phyloP scores from a whole-genome alignment of 2,329 filamentous ascomycete species.

The Aschersonia sp. region DNA sequence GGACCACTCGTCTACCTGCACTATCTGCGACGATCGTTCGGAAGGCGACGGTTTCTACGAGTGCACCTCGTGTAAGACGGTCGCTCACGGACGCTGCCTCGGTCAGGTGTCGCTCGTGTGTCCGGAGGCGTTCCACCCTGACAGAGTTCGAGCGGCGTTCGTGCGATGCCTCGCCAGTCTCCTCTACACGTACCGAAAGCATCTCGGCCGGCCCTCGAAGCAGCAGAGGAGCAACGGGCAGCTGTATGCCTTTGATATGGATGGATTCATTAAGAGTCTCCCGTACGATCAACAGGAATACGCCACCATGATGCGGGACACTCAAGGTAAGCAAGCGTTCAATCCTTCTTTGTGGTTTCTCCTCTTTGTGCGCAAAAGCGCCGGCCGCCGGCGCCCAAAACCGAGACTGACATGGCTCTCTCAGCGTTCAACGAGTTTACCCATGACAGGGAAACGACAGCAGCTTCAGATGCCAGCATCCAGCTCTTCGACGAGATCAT shows the following conservation, averaged over 20 bases:
- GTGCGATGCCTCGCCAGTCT: constrained; percentile 51
- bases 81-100: constrained; percentile 45
- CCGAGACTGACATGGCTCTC: neutral
- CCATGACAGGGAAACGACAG: constrained; percentile 58
- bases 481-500: constrained; percentile 77
- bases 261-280: constrained; percentile 48
- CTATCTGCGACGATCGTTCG: constrained; percentile 62
- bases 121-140: constrained; percentile 44
- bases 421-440: constrained; percentile 65
- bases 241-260: constrained; percentile 50
- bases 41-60: constrained; percentile 60
- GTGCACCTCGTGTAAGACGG: constrained; percentile 49
- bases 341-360: too few species aligned
- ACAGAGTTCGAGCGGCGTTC: constrained; percentile 48
- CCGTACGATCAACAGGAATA: constrained; percentile 54
- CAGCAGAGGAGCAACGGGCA: constrained; percentile 47
- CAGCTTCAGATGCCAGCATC: constrained; percentile 47
- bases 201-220: constrained; percentile 42
- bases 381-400: constrained; percentile 1
- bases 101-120: constrained; percentile 51
- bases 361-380: too few species aligned
- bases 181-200: constrained; percentile 51
- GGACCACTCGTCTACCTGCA: constrained; percentile 49
- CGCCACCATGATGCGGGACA: constrained; percentile 47
- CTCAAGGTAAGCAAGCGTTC: constrained; percentile 36